These are phyloP conservation scores for Fusarium domesticum DNA, from an alignment of 2,329 filamentous ascomycete species.

Conservation along the genomic window DNA sequence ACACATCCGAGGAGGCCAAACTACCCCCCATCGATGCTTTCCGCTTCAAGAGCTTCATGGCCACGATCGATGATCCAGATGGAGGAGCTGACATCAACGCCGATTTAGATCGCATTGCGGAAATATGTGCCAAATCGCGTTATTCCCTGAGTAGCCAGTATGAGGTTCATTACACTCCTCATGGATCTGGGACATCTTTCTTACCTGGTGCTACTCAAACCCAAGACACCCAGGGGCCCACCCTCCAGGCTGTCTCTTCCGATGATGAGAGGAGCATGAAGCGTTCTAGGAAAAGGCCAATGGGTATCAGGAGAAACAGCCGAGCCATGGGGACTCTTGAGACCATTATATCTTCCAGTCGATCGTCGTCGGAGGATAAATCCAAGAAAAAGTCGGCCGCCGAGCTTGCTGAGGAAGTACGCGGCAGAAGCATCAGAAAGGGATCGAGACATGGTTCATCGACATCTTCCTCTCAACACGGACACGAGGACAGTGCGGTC, in stretches of 20 bases:
- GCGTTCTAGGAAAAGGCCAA: constrained; percentile 41
- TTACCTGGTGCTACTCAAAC: constrained; percentile 31
- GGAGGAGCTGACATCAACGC: constrained; percentile 48
- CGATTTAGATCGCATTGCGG: constrained; percentile 62
- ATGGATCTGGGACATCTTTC: constrained; percentile 55
- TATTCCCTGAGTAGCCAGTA: constrained; percentile 67
- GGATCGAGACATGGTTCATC: constrained; percentile 33
- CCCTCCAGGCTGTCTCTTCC: constrained; percentile 54
- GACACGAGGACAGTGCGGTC: constrained; percentile 27
- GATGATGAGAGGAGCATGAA: constrained; percentile 51
- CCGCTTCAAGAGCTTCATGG: constrained; percentile 63
- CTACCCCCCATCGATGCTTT: constrained; percentile 62
- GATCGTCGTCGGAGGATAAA: constrained; percentile 61
- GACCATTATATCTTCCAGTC: constrained; percentile 64
- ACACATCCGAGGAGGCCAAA: constrained; percentile 39
- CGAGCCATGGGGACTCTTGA: constrained; percentile 61
- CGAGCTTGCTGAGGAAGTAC: constrained; percentile 54
- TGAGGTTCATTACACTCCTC: constrained; percentile 61
- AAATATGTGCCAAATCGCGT: constrained; percentile 63
- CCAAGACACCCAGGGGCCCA: constrained; percentile 45
- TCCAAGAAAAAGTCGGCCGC: constrained; percentile 58
- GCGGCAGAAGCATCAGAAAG: constrained; percentile 46
- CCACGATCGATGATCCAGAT: constrained; percentile 48
- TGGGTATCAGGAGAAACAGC: constrained; percentile 45
- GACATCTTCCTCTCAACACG: constrained; percentile 30